These are phyloP conservation scores for Linum tenue DNA, from an alignment of 345 rosid genomes.

Conservation along the genomic window DNA sequence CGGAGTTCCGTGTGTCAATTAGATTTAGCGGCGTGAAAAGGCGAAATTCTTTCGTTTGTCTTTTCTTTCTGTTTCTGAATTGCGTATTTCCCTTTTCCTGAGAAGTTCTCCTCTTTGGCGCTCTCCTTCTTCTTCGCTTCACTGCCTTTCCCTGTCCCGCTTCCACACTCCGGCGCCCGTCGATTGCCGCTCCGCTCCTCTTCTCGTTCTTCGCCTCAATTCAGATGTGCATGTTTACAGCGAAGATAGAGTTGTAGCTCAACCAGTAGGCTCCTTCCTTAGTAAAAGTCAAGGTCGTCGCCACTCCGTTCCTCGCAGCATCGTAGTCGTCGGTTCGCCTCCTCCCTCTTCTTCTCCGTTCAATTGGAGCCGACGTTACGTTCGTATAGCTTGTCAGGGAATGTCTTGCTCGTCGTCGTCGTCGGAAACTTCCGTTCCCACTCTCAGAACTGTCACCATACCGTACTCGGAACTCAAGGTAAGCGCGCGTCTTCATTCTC, in stretches of 20 bases:
- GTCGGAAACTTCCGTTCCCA: constrained; percentile 26
- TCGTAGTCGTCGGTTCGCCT: constrained; percentile 8
- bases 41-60: no score
- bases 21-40: no score
- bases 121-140: no score
- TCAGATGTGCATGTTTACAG: no score
- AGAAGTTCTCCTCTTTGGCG: no score
- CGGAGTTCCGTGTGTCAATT: no score
- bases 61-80: no score
- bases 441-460: constrained; percentile 56
- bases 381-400: constrained; percentile 17
- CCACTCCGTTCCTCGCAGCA: not conserved
- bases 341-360: constrained; percentile 19
- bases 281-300: not conserved
- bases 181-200: no score
- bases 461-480: constrained; percentile 73
- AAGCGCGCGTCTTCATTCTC: constrained; percentile 1
- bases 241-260: not conserved
- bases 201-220: no score
- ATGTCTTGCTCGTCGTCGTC: constrained; percentile 37
- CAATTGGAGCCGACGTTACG: constrained; percentile 8
- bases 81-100: no score
- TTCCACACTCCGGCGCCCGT: no score
- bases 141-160: no score
- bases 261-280: not conserved